Evolutionary conservation across 1,284 basidiomycete species (phyloP).

Genomic region (Pseudomicrostroma phylloplanum): DNA sequence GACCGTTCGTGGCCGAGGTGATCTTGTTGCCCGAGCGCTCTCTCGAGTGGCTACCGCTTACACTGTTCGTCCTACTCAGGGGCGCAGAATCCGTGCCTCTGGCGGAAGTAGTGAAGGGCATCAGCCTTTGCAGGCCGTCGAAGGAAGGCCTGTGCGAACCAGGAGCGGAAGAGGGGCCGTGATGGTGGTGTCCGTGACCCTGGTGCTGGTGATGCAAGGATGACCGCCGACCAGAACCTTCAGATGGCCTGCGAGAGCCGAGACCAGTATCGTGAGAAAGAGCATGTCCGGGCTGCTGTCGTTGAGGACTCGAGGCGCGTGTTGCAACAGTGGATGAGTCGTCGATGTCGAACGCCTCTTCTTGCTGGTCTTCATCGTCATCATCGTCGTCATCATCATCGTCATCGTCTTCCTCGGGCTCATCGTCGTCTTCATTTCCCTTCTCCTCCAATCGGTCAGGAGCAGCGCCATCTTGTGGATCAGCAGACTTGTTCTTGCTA

Average conservation of each 20-base stretch:
- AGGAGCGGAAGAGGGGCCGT: conserved; percentile 8
- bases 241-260: background rate
- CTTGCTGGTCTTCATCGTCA: conserved; percentile 27
- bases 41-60: background rate
- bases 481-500: background rate
- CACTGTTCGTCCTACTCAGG: background rate
- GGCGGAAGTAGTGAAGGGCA: background rate
- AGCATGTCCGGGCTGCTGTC: conserved; percentile 6
- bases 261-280: background rate
- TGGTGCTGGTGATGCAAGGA: background rate
- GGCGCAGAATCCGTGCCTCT: background rate
- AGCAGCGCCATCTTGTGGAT: background rate
- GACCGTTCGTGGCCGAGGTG: background rate
- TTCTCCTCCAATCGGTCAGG: background rate
- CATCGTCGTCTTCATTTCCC: conserved; percentile 7
- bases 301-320: conserved; percentile 26
- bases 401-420: conserved; percentile 22
- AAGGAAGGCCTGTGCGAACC: conserved; percentile 14
- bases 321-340: conserved; percentile 36
- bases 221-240: background rate
- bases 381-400: conserved; percentile 21
- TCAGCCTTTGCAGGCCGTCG: background rate
- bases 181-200: conserved; percentile 12
- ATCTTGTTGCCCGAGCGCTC: background rate
- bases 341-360: conserved; percentile 46